Base-by-base conservation (phyloP, 108 stramenopile species). In the Fistulifera solaris region DNA sequence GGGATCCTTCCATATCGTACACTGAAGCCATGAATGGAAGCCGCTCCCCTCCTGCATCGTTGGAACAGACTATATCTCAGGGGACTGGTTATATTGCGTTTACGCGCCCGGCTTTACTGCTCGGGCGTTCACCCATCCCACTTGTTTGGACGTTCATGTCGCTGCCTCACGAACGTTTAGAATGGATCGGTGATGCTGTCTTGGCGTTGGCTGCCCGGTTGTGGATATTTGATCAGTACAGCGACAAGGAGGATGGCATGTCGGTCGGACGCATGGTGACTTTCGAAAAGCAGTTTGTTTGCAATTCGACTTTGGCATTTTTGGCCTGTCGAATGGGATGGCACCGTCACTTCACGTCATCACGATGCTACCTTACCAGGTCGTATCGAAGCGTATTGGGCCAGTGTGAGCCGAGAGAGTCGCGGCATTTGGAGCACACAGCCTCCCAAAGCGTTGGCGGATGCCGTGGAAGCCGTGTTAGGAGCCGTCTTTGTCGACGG, bases 101-200 rank as follows among this genome's bases (percentile, higher is more conserved):
- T 83, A 35, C 27, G 1, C 50, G 49, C 6, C 57, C 52, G 3
- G 51, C 63, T 28, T n/a, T 78, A 17, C 45, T 78, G n/a, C 65
- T 21, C 76, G 78, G 48, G 77, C 81, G 12, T 63, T 76, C 17
- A 75, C 81, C 21, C 77, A 83, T 62, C 77, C 75, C n/a, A 78
- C 56, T 25, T 68, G 65, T 46, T 65, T 65, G 24, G 55, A 71
- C 53, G 54, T 72, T 18, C 48, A 60, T 45, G 75, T 78, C 16
- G 71, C 28, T 77, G 2, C 74, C 75, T 0, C 78, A 77, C 43
- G 75, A 83, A 48, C 48, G 70, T 43, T 62, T 83, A 1, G 81
- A 83, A 59, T 83, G 81, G 81, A 61, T 79, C 44, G 81, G 81
- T 15, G 81, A 83, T 45, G 75, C 77, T 19, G 76, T 79, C n/a